phyloP scores from a whole-genome alignment of 768 basidiomycete genomes.

The Mycena filopes region DNA sequence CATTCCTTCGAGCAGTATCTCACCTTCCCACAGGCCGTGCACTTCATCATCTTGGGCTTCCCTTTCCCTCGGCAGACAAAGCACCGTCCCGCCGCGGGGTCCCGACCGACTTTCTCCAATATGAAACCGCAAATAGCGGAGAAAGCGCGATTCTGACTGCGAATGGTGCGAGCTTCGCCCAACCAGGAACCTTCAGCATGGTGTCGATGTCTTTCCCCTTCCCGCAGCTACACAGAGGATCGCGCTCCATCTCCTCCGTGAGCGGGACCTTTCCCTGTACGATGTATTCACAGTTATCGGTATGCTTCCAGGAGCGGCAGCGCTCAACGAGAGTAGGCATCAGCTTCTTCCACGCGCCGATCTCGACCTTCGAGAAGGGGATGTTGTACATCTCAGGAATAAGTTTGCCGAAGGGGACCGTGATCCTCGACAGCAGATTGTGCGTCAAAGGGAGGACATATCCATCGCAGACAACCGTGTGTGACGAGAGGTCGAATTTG shows the following conservation, averaged over 20 bases:
- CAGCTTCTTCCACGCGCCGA: conserved; percentile 60
- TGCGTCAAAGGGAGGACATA: conserved; percentile 53
- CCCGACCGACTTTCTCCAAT: conserved; percentile 49
- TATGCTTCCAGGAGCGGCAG: conserved; percentile 64
- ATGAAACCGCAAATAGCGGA: conserved; percentile 58
- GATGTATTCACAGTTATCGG: conserved; percentile 58
- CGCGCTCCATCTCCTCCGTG: conserved; percentile 45
- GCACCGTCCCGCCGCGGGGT: conserved; percentile 36
- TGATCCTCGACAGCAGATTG: conserved; percentile 33
- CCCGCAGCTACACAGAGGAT: conserved; percentile 66
- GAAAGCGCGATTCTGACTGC: conserved; percentile 63
- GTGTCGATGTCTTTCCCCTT: conserved; percentile 55
- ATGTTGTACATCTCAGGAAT: conserved; percentile 30
- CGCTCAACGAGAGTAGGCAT: conserved; percentile 63
- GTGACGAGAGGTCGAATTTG: conserved; percentile 58
- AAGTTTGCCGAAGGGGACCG: conserved; percentile 19
- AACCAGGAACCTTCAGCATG: conserved; percentile 46
- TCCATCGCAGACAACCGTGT: conserved; percentile 62
- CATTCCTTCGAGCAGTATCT: conserved; percentile 43
- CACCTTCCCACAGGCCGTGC: conserved; percentile 33
- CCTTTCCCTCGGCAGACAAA: conserved; percentile 41
- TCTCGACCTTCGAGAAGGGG: conserved; percentile 45
- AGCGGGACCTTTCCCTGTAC: conserved; percentile 49
- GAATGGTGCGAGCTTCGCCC: conserved; percentile 54
- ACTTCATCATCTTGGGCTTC: conserved; percentile 25